Evolutionary conservation across 305 asterid species (phyloP).

Genomic region (Rubia peregrina): DNA sequence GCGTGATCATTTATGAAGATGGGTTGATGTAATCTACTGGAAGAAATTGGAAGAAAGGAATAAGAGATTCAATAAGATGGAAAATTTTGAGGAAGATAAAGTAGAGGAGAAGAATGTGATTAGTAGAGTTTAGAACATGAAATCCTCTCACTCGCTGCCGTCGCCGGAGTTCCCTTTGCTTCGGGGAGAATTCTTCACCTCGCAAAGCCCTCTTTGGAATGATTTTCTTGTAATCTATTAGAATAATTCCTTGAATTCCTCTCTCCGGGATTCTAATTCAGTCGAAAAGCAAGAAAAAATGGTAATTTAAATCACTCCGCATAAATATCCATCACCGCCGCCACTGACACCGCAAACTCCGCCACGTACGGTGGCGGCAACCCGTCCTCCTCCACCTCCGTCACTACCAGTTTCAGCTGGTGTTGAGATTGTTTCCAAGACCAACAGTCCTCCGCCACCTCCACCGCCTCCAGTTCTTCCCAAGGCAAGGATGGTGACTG

Average conservation of each 20-base stretch:
- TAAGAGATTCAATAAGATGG: constrained; percentile 42
- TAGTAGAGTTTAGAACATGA: constrained; percentile 23
- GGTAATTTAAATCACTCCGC: constrained; percentile 15
- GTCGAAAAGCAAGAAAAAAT: constrained; percentile 27
- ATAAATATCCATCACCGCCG: constrained; percentile 20
- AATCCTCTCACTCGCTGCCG: constrained; percentile 19
- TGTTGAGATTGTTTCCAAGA: constrained; percentile 15
- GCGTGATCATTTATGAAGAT: constrained; percentile 83
- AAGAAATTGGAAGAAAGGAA: constrained; percentile 39
- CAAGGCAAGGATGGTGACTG: constrained; percentile 20
- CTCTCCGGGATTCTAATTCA: constrained; percentile 16
- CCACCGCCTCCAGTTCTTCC: constrained; percentile 38
- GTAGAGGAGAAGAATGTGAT: constrained; percentile 47
- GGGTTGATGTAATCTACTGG: constrained; percentile 91
- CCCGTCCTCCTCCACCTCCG: constrained; percentile 25
- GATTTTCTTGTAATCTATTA: constrained; percentile 9
- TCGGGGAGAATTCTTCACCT: constrained; percentile 64
- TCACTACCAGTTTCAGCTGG: constrained; percentile 16
- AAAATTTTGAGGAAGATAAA: constrained; percentile 23
- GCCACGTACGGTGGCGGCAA: constrained; percentile 19
- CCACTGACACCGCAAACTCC: constrained; percentile 20
- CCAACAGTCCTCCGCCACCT: constrained; percentile 21
- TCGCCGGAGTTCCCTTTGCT: constrained; percentile 42
- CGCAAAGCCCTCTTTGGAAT: constrained; percentile 57
- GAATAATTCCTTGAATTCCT: constrained; percentile 16